Evolutionary conservation across 2,329 filamentous ascomycete genomes (phyloP).

Genomic region (Polychaeton citri): DNA sequence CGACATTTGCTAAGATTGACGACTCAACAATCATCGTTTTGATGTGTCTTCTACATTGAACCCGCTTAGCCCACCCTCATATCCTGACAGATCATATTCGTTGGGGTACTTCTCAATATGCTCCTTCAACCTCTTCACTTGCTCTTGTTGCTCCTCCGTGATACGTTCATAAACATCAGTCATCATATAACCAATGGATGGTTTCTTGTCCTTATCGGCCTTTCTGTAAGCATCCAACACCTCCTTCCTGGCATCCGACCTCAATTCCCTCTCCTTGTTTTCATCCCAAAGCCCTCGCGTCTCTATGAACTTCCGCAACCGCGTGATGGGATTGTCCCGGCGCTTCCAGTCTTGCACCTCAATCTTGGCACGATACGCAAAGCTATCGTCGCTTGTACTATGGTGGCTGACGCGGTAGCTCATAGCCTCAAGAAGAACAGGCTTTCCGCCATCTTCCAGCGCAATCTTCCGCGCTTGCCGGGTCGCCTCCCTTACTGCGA

Average conservation of each 20-base stretch:
- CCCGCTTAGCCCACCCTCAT: conserved; percentile 58
- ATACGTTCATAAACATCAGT: conserved; percentile 80
- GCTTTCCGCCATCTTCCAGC: conserved; percentile 64
- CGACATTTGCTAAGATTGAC: not conserved
- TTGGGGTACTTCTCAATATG: conserved; percentile 75
- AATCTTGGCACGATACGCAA: conserved; percentile 82
- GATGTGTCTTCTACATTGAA: conserved; percentile 24
- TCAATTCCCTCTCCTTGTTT: conserved; percentile 58
- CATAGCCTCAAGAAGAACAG: conserved; percentile 88
- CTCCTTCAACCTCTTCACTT: conserved; percentile 64
- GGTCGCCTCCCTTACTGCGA: conserved; percentile 72
- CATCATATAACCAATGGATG: conserved; percentile 59
- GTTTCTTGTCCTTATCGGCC: conserved; percentile 72
- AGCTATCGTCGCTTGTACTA: conserved; percentile 92
- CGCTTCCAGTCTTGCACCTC: conserved; percentile 94
- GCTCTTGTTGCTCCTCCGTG: conserved; percentile 62
- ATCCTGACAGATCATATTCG: conserved; percentile 74
- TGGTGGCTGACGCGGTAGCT: conserved; percentile 97
- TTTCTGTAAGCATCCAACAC: conserved; percentile 73
- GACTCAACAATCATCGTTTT: not conserved
- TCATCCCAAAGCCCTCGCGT: conserved; percentile 73
- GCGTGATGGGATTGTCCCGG: conserved; percentile 75
- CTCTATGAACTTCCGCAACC: conserved; percentile 85
- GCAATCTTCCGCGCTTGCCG: conserved; percentile 65
- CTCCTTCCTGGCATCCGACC: conserved; percentile 55